Evolutionary conservation across 2,329 filamentous ascomycete genomes (phyloP).

Genomic region (Pseudocercospora cruenta): DNA sequence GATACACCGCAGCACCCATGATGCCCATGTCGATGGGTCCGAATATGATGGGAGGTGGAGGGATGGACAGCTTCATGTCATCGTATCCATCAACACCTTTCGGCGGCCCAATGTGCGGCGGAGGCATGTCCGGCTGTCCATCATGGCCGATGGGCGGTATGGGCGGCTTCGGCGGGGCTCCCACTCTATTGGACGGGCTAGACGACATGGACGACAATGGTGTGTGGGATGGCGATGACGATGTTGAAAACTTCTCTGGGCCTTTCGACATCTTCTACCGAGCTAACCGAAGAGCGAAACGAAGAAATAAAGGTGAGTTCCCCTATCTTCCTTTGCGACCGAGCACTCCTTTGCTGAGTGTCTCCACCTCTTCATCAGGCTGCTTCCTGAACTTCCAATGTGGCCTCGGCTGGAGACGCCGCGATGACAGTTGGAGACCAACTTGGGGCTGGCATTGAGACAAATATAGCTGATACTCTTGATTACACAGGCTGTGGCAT

Average conservation of each 20-base stretch:
- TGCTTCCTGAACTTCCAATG: background rate
- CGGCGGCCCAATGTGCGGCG: background rate
- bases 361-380: background rate
- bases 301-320: background rate
- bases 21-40: constrained; percentile 9
- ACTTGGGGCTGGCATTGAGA: background rate
- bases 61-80: background rate
- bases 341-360: background rate
- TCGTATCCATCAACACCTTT: background rate
- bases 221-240: constrained; percentile 65
- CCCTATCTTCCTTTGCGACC: background rate
- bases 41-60: constrained; percentile 5
- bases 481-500: background rate
- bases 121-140: background rate
- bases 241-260: constrained; percentile 58
- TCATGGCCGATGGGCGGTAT: background rate
- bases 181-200: background rate
- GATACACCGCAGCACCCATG: background rate
- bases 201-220: constrained; percentile 70
- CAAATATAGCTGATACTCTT: too few species aligned
- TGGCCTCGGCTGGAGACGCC: background rate
- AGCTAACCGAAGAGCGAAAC: background rate
- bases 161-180: background rate
- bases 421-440: background rate
- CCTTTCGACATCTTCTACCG: constrained; percentile 4